Percentiles rank a stretch among this genome's conserved stretches.
phyloP scores from a whole-genome alignment of 1,139 yeast species.

The Saccharomycopsis hybrid region DNA sequence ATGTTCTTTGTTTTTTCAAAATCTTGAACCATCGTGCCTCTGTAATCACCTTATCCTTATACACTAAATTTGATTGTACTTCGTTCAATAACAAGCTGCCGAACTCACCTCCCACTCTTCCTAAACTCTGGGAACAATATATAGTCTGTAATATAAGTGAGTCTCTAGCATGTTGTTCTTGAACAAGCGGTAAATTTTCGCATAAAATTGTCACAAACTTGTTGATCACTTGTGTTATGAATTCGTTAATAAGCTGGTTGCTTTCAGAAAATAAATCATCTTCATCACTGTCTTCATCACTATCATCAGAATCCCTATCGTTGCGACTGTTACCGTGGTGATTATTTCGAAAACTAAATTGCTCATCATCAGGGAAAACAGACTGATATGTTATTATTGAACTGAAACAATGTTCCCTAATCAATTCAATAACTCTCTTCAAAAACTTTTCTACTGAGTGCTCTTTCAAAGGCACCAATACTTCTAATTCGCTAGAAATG shows the following conservation, averaged over 20 bases:
- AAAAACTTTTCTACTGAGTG: slow-evolving; percentile 54
- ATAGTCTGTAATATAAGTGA: slow-evolving; percentile 66
- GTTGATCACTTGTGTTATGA: slow-evolving; percentile 34
- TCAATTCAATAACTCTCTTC: slow-evolving; percentile 73
- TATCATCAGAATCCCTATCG: slow-evolving; percentile 10
- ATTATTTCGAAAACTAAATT: too few relatives aligned
- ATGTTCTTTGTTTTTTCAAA: slow-evolving; percentile 14
- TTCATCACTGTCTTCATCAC: neutral
- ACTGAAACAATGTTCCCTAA: slow-evolving; percentile 75
- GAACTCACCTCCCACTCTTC: slow-evolving; percentile 66
- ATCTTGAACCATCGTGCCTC: slow-evolving; percentile 26
- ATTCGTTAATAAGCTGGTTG: slow-evolving; percentile 35
- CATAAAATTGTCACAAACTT: slow-evolving; percentile 32
- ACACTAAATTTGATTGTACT: slow-evolving; percentile 5
- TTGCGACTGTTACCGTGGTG: slow-evolving; percentile 18
- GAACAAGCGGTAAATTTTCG: slow-evolving; percentile 34
- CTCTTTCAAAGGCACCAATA: slow-evolving; percentile 47
- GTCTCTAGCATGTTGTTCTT: slow-evolving; percentile 43
- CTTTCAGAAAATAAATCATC: slow-evolving; percentile 23
- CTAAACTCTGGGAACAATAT: slow-evolving; percentile 70
- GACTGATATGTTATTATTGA: slow-evolving; percentile 62
- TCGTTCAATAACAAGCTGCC: slow-evolving; percentile 32
- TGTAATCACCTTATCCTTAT: too few relatives aligned
- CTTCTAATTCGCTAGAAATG: slow-evolving; percentile 51
- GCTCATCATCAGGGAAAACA: slow-evolving; percentile 39